Conservation (phyloP, 257 asterid genomes). For the Eustoma russellianum region DNA sequence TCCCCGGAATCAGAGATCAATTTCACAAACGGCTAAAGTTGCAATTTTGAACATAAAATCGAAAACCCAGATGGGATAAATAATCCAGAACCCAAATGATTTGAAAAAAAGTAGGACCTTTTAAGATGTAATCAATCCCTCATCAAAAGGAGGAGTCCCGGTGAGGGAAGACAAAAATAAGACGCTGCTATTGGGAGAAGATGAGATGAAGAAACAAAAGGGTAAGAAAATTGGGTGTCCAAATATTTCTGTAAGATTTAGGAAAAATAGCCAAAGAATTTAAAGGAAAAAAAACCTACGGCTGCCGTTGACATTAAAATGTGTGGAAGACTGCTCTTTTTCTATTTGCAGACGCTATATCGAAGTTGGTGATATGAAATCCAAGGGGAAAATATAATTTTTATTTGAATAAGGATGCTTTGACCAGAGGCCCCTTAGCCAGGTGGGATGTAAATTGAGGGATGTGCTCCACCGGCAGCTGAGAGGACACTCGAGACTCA, state of each 20-base stretch:
- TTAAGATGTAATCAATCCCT: constrained; percentile 1
- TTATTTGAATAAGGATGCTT: too few species aligned
- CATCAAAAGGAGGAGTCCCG: neutral
- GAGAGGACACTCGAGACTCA: too few species aligned
- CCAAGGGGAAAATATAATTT: too few species aligned
- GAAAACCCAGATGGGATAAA: constrained; percentile 9
- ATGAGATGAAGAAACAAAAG: constrained; percentile 11
- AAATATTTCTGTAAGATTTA: constrained; percentile 2
- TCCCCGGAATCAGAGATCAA: constrained; percentile 7
- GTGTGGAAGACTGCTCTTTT: constrained; percentile 25
- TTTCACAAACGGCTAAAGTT: constrained; percentile 8
- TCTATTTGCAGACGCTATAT: neutral
- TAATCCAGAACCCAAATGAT: constrained; percentile 22
- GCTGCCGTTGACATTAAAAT: constrained; percentile 32
- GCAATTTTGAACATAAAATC: neutral
- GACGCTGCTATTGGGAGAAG: constrained; percentile 22
- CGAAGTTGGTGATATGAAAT: too few species aligned
- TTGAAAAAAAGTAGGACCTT: constrained; percentile 12
- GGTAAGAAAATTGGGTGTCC: constrained; percentile 29
- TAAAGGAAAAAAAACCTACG: constrained; percentile 23
- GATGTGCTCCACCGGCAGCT: too few species aligned
- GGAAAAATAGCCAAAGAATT: neutral
- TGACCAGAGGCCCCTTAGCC: too few species aligned
- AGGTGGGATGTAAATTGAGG: too few species aligned
- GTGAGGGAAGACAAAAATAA: neutral